Evolutionary conservation across 139 green algal genomes (phyloP).

Genomic region (Monoraphidium neglectum): DNA sequence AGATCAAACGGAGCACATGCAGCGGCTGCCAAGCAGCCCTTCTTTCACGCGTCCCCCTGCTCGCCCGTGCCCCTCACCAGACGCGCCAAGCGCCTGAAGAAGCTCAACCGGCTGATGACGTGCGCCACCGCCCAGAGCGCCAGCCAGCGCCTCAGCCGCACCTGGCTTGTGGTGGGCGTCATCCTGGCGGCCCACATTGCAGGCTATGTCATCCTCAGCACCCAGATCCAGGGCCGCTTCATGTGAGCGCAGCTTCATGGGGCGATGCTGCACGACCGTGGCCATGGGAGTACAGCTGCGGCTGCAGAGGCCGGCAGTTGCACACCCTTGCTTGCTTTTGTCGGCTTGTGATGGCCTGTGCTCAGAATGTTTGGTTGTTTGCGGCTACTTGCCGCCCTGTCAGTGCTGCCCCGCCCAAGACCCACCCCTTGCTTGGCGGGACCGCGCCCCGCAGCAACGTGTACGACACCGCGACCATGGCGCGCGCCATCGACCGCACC

Average conservation of each 20-base stretch:
- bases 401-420: too few species aligned
- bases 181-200: constrained; percentile 6
- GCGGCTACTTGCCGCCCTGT: too few species aligned
- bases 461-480: constrained; percentile 10
- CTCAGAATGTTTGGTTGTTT: too few species aligned
- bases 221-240: constrained; percentile 17
- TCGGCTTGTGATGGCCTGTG: too few species aligned
- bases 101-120: constrained; percentile 30
- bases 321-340: too few species aligned
- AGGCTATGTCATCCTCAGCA: constrained; percentile 15
- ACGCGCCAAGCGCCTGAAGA: constrained; percentile 33
- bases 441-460: constrained; percentile 1
- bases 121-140: constrained; percentile 8
- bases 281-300: too few species aligned
- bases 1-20: too few species aligned
- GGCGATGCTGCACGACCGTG: too few species aligned
- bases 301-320: too few species aligned
- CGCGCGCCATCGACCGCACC: constrained; percentile 8
- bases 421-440: too few species aligned
- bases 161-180: neutral
- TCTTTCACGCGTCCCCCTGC: neutral
- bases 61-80: neutral
- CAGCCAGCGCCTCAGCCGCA: constrained; percentile 4
- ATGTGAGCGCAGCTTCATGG: constrained; percentile 7
- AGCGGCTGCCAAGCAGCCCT: too few species aligned